Conservation (phyloP, 2,329 filamentous ascomycete species). For the Alternaria viburni region DNA sequence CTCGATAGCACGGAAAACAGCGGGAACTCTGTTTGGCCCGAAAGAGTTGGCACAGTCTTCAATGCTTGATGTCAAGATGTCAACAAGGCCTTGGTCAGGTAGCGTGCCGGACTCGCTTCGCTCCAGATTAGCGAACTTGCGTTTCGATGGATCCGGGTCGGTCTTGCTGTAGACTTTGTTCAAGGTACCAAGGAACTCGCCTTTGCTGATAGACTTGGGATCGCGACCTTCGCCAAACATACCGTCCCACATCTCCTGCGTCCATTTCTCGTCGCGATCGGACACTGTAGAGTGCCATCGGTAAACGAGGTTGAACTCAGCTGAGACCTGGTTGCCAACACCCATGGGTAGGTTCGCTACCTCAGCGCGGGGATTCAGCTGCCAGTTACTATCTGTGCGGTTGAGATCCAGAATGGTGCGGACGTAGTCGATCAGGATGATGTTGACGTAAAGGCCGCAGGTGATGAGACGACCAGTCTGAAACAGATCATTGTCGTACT, state of each 20-base stretch:
- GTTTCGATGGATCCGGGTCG: slow-evolving; percentile 70
- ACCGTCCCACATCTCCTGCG: slow-evolving; percentile 61
- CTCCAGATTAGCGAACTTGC: slow-evolving; percentile 70
- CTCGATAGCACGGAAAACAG: slow-evolving; percentile 75
- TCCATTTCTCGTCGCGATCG: slow-evolving; percentile 80
- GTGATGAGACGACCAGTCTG: slow-evolving; percentile 60
- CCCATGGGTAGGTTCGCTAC: slow-evolving; percentile 71
- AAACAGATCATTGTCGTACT: slow-evolving; percentile 57
- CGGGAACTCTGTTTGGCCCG: slow-evolving; percentile 72
- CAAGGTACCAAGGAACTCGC: slow-evolving; percentile 68
- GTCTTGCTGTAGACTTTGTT: slow-evolving; percentile 67
- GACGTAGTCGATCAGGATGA: slow-evolving; percentile 61
- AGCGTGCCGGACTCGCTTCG: slow-evolving; percentile 72
- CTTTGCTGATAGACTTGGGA: slow-evolving; percentile 61
- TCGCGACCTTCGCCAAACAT: slow-evolving; percentile 56
- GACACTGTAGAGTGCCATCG: slow-evolving; percentile 84
- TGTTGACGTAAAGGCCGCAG: slow-evolving; percentile 61
- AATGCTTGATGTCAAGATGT: slow-evolving; percentile 70
- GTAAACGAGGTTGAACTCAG: slow-evolving; percentile 89
- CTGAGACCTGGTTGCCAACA: slow-evolving; percentile 81
- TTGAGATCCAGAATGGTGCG: slow-evolving; percentile 65
- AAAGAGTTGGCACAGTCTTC: slow-evolving; percentile 74
- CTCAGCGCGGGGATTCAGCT: slow-evolving; percentile 75
- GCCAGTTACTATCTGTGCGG: slow-evolving; percentile 77
- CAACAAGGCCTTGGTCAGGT: slow-evolving; percentile 76